Base-by-base conservation (phyloP, 169 alveolate genomes). In the Plasmodium knowlesi region DNA sequence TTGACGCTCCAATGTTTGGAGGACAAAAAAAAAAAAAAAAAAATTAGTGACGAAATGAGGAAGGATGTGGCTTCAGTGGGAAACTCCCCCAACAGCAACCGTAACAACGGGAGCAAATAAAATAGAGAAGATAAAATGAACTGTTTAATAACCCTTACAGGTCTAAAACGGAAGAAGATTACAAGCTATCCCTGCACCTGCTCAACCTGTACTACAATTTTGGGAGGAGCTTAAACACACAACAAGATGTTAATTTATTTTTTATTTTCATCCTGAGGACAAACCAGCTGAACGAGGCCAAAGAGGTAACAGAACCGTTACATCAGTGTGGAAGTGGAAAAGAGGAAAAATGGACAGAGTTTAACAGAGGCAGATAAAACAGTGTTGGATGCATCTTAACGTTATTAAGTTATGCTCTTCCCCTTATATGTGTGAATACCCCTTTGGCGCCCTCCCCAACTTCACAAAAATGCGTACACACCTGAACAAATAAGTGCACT, bases 231-330 rank as follows among this genome's bases (percentile, higher is more conserved):
- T 67, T 91, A 91, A 91, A 91, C 57, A 91, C 95, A 0, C 95
- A 91, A 12, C 95, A 91, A 22, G 95, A 91, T 91, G 95, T 91
- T 3, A 82, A 91, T 91, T 71, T 91, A 57, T 91, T 91, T 91
- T 91, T 91, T 91, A 71, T 72, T 12, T 91, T 82, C 67, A 91
- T 91, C 74, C 84, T 91, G 32, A 80, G 95, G 43, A 70, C 92
- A 10, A 82, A 82, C 22, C 95, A 91, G 76, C 78, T 91, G n/a
- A 82, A 57, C 57, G 95, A 91, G 43, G 95, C 95, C 73, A 81
- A 91, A 71, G 95, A 91, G 83, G 95, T 91, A 91, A 39, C 32
- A 28, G 37, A 12, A 34, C 32, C 10, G n/a, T 12, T 43, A 9
- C 61, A 50, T 16, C 22, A 2, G 61, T 50, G 61, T 50, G 8